Evolutionary conservation across 345 rosid genomes (phyloP), one percentile per base, ranked within the genome.

Genomic region (Raphanus raphanistrum): DNA sequence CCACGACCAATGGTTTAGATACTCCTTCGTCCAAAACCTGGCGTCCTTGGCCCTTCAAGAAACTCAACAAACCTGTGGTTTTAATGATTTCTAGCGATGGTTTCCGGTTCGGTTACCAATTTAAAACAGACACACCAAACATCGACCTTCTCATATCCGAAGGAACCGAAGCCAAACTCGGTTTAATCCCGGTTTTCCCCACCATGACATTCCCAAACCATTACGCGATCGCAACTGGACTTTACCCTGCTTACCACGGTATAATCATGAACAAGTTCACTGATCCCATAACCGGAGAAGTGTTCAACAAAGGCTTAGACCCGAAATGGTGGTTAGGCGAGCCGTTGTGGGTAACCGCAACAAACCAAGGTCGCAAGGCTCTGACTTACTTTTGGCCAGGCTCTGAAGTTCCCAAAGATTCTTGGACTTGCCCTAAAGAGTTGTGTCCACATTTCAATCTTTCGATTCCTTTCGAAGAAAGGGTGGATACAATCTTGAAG

Each of bases 301-400:
- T 28, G 13, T 91, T 91, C 78, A 82, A 74, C 17, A 91, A 84
- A 89, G 89, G 90, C 68, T 90, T 88, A 50, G 91, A 93, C 72
- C 88, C 95, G 36, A 88, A 91, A 75, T 90, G 98, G 97, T 93
- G 97, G 97, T 81, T 93, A 1, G 98, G 96, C 8, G 98, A 93
- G 82, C 96, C 98, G 10, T 54, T 93, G 9, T 90, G 97, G 98
- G 96, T 86, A 68, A 93, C 97, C 1, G 90, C 86, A 74, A 89
- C 66, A 27, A 91, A 88, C 67, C 96, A 91, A 41, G 97, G 97
- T 7, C 76, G 88, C 55, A 87, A 77, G 79, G 98, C 97, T 16
- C 87, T 96, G 15, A 87, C 97, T 50, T 88, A 78, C 75, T 91
- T 91, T 65, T 93, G 98, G 98, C 97, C 98, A 36, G 98, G 97